Evolutionary conservation across 2,329 filamentous ascomycete species (phyloP).

Genomic region (Ophiocordyceps camponoti-leonardi): DNA sequence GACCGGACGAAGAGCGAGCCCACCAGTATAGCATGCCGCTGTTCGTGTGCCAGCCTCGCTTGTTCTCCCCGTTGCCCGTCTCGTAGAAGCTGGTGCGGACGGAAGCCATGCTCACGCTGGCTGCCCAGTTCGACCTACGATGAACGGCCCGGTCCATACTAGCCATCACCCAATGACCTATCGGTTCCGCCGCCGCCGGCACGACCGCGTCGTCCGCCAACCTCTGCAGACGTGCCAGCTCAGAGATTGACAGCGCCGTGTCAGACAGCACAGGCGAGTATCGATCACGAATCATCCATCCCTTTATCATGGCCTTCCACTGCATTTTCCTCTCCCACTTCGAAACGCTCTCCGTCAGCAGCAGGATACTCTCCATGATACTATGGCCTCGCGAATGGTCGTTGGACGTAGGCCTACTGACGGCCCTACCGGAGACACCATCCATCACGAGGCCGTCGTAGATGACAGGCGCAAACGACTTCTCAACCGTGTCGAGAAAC

Average conservation of each 20-base stretch:
- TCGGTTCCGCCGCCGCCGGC: background rate
- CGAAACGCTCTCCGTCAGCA: background rate
- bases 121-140: background rate
- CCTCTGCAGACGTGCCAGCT: background rate
- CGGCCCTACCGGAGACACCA: background rate
- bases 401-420: background rate
- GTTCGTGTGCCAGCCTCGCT: background rate
- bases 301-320: background rate
- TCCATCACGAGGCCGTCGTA: background rate
- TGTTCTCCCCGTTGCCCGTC: background rate
- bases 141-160: background rate
- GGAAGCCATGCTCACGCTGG: background rate
- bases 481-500: background rate
- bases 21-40: background rate
- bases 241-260: background rate
- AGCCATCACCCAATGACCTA: background rate
- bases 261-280: background rate
- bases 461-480: background rate
- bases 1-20: background rate
- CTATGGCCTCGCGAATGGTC: background rate
- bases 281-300: background rate
- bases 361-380: background rate
- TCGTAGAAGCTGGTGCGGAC: background rate
- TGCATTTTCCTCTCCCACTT: background rate
- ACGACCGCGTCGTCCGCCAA: background rate